Percentiles rank a stretch among this genome's conserved stretches.
phyloP scores from a whole-genome alignment of 371 early-diverging fungal genomes.

The Apophysomyces elegans region DNA sequence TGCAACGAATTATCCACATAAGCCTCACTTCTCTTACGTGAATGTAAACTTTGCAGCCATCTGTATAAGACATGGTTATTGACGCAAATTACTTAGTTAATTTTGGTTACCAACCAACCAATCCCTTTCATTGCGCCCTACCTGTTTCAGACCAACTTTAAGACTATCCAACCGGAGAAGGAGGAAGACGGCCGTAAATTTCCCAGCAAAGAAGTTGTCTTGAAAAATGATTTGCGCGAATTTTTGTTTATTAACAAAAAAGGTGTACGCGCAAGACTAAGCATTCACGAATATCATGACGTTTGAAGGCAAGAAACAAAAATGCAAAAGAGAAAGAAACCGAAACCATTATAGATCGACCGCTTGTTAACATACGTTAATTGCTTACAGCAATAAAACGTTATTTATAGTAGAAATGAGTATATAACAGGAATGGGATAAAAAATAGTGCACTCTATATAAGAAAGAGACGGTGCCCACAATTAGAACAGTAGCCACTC shows the following conservation, averaged over 20 bases:
- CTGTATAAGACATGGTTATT: background rate
- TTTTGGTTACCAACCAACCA: constrained; percentile 57
- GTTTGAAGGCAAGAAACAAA: constrained; percentile 30
- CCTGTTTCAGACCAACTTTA: constrained; percentile 55
- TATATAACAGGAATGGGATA: no score
- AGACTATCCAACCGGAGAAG: constrained; percentile 50
- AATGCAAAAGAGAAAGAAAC: no score
- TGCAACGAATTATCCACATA: constrained; percentile 56
- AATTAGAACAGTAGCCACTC: no score
- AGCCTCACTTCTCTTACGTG: constrained; percentile 58
- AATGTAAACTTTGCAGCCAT: constrained; percentile 46
- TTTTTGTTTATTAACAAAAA: constrained; percentile 66
- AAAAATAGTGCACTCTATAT: no score
- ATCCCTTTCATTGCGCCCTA: constrained; percentile 68
- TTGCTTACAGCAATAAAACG: no score
- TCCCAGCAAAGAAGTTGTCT: constrained; percentile 51
- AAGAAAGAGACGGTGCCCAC: no score
- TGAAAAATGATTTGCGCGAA: constrained; percentile 67
- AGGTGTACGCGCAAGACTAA: constrained; percentile 59
- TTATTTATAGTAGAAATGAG: no score
- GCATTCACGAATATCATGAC: constrained; percentile 63
- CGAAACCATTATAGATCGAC: no score
- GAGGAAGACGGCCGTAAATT: constrained; percentile 42
- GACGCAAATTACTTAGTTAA: constrained; percentile 35
- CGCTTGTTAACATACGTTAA: no score